Conservation (phyloP, 345 rosid species). For the Kernera saxatilis region DNA sequence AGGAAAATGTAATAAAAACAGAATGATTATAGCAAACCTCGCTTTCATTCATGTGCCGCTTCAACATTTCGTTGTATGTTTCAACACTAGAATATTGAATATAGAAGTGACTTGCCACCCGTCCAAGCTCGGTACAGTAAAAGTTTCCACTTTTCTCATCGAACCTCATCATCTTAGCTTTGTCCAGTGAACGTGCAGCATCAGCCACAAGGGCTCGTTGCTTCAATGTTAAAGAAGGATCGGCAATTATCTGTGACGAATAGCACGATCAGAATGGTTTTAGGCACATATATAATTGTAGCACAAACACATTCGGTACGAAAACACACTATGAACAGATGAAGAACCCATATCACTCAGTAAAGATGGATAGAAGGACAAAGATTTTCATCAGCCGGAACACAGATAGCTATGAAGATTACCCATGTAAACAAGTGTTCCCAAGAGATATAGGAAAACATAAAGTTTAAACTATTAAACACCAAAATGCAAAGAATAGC, state of each 20-base stretch:
- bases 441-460: neutral
- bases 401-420: neutral
- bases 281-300: neutral
- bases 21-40: slow-evolving; percentile 53
- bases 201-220: slow-evolving; percentile 87
- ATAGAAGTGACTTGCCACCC: slow-evolving; percentile 97
- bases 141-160: slow-evolving; percentile 99
- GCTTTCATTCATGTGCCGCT: slow-evolving; percentile 88
- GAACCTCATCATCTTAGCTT: slow-evolving; percentile 99
- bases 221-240: slow-evolving; percentile 77
- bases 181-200: slow-evolving; percentile 97
- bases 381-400: slow-evolving; percentile 4
- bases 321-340: neutral
- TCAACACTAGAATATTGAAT: slow-evolving; percentile 97
- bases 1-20: slow-evolving; percentile 6
- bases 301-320: neutral
- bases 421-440: neutral
- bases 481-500: slow-evolving; percentile 11
- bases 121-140: slow-evolving; percentile 97
- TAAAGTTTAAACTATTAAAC: neutral
- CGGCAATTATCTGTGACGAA: slow-evolving; percentile 70
- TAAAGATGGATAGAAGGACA: neutral
- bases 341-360: neutral
- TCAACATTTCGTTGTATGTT: slow-evolving; percentile 92
- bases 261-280: slow-evolving; percentile 16